Evolutionary conservation across 768 basidiomycete species (phyloP).

Genomic region (Tylopilus sp.): DNA sequence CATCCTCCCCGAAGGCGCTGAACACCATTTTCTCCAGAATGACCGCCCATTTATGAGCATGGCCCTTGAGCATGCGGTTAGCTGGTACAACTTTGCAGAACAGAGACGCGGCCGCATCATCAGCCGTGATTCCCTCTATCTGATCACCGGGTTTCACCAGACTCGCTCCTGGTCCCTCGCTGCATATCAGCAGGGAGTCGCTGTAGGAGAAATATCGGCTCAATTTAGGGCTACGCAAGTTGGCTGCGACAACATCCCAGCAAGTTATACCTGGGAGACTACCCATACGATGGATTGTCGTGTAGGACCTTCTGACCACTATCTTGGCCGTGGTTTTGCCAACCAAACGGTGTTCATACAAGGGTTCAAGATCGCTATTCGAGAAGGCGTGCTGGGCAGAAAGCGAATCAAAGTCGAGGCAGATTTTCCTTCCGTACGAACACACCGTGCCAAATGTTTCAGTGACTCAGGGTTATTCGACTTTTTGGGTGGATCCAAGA

Average conservation of each 20-base stretch:
- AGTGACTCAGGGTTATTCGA: too few species aligned
- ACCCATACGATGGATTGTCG: neutral
- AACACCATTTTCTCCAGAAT: neutral
- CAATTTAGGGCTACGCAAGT: neutral
- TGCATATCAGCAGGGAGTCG: neutral
- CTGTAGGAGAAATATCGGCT: neutral
- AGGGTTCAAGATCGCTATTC: neutral
- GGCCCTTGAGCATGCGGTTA: neutral
- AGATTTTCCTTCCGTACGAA: neutral
- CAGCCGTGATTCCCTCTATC: neutral
- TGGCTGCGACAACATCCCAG: neutral
- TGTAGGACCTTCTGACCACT: too few species aligned
- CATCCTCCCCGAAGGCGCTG: neutral
- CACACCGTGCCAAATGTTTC: neutral
- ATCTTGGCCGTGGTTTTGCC: too few species aligned
- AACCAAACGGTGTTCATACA: constrained; percentile 1
- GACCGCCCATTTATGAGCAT: neutral
- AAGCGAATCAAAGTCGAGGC: neutral
- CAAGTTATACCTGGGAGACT: neutral
- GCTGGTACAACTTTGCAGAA: neutral
- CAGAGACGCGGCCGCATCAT: neutral
- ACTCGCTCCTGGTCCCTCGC: neutral
- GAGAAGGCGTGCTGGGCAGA: neutral
- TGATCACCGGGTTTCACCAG: constrained; percentile 1
- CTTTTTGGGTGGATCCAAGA: neutral